Evolutionary conservation across 2,329 filamentous ascomycete species (phyloP).

Genomic region (Sarocladium strictum): DNA sequence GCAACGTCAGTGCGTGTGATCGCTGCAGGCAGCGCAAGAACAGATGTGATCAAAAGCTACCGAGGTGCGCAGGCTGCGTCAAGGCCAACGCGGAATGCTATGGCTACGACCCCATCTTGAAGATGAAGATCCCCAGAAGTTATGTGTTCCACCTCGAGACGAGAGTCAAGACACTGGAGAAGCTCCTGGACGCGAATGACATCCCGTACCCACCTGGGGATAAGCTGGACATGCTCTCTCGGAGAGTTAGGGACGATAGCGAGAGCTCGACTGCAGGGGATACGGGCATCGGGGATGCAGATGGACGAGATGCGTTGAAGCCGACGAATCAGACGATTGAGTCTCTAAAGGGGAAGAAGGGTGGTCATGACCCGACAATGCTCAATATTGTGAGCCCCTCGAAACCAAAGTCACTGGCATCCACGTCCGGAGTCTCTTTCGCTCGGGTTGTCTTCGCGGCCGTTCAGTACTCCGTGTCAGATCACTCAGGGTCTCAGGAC

Average conservation of each 20-base stretch:
- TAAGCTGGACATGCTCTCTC: constrained; percentile 59
- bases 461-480: constrained; percentile 66
- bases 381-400: constrained; percentile 72
- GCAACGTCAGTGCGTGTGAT: constrained; percentile 92
- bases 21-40: constrained; percentile 90
- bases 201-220: constrained; percentile 68
- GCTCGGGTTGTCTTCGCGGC: constrained; percentile 90
- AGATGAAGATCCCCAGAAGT: constrained; percentile 88
- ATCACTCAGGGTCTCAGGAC: constrained; percentile 31
- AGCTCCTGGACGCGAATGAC: constrained; percentile 60
- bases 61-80: constrained; percentile 84
- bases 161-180: constrained; percentile 76
- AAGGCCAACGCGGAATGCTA: constrained; percentile 91
- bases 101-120: constrained; percentile 93
- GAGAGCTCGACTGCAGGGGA: constrained; percentile 19
- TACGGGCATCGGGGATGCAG: constrained; percentile 22
- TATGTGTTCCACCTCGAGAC: constrained; percentile 93
- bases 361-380: constrained; percentile 39
- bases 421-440: constrained; percentile 88
- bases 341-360: constrained; percentile 29
- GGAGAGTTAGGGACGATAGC: constrained; percentile 23
- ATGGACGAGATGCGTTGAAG: constrained; percentile 27
- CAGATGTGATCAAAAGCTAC: constrained; percentile 86
- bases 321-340: constrained; percentile 25
- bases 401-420: constrained; percentile 75